phyloP scores from a whole-genome alignment of 164 flowering plant species.

The Houttuynia cordata region DNA sequence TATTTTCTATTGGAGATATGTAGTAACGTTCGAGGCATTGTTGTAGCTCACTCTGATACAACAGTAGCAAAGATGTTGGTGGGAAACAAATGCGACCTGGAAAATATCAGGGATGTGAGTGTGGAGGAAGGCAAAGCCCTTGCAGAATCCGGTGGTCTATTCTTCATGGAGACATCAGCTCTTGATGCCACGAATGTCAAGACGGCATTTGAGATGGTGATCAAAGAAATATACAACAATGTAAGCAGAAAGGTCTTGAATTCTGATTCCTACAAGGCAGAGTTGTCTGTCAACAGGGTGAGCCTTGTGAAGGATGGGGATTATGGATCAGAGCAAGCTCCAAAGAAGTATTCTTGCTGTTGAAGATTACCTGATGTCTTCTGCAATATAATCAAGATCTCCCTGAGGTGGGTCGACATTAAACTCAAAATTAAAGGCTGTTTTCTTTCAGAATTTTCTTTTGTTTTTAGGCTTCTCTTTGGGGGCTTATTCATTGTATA shows the following conservation, averaged over 20 bases:
- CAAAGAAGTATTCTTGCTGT: conserved; percentile 26
- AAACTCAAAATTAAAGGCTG: neutral
- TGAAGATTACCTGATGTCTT: conserved; percentile 7
- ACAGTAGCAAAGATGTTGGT: conserved; percentile 35
- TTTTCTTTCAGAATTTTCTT: neutral
- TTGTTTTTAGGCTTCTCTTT: neutral
- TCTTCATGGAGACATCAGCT: conserved; percentile 42
- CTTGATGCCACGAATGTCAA: conserved; percentile 32
- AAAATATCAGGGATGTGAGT: conserved; percentile 28
- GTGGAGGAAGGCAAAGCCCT: conserved; percentile 34
- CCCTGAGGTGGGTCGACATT: neutral
- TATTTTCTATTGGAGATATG: neutral
- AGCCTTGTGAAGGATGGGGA: conserved; percentile 22
- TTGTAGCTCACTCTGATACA: conserved; percentile 42
- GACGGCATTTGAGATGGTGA: conserved; percentile 33
- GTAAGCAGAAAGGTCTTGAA: conserved; percentile 36
- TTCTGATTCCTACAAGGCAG: conserved; percentile 31
- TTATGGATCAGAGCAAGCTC: conserved; percentile 19
- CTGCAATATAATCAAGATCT: neutral
- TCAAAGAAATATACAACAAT: conserved; percentile 30
- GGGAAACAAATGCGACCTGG: conserved; percentile 35
- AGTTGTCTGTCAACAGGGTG: conserved; percentile 31
- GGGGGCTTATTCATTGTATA: neutral
- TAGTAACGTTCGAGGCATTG: neutral
- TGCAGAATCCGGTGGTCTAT: conserved; percentile 34